Conservation (phyloP, 2,329 filamentous ascomycete species). For the Talaromyces funiculosus region DNA sequence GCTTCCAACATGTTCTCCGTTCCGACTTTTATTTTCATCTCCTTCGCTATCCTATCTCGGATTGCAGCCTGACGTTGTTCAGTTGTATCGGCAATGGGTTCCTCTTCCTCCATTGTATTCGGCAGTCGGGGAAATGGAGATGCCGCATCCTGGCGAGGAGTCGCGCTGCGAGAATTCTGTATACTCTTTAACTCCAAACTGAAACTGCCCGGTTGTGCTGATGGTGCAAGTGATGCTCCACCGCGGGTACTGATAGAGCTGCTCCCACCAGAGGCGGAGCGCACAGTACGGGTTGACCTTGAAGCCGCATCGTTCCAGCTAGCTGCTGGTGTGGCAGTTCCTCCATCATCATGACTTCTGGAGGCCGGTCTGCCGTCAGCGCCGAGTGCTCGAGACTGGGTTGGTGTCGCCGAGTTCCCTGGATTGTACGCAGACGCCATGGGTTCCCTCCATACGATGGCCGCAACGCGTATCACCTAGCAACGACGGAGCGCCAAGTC, state of each 20-base stretch:
- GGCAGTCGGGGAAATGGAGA: constrained; percentile 46
- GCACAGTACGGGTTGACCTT: constrained; percentile 33
- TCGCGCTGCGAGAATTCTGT: constrained; percentile 56
- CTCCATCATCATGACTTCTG: constrained; percentile 34
- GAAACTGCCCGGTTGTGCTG: constrained; percentile 73
- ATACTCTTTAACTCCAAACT: constrained; percentile 77
- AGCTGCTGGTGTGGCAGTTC: constrained; percentile 27
- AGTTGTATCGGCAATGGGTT: constrained; percentile 48
- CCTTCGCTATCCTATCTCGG: constrained; percentile 82
- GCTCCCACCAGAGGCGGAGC: constrained; percentile 52
- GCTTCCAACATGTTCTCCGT: constrained; percentile 98
- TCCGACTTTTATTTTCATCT: constrained; percentile 95
- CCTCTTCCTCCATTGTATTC: constrained; percentile 56
- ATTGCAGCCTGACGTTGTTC: constrained; percentile 72
- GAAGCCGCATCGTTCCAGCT: constrained; percentile 34
- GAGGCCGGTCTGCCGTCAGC: constrained; percentile 32
- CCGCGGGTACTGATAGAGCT: constrained; percentile 62
- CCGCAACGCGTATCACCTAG: constrained; percentile 29
- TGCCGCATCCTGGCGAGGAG: constrained; percentile 52
- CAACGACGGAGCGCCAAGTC: constrained; percentile 21
- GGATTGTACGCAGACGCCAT: constrained; percentile 43
- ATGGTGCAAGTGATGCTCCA: constrained; percentile 61
- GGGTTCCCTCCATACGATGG: constrained; percentile 29
- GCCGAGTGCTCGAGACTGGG: constrained; percentile 34
- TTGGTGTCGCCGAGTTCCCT: constrained; percentile 38